phyloP scores from a whole-genome alignment of 257 asterid species.

The Cynanchum wilfordii region DNA sequence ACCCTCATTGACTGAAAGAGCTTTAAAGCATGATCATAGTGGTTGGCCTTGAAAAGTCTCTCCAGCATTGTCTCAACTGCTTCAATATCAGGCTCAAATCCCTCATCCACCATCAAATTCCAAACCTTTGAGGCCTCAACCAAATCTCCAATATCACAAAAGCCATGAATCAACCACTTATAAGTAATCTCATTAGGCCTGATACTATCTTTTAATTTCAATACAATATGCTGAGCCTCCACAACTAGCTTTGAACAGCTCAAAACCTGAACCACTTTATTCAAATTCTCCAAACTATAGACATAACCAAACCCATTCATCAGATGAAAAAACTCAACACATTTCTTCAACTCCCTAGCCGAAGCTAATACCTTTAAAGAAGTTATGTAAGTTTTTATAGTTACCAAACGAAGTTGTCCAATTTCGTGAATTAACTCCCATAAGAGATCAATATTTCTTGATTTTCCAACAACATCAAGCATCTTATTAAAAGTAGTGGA shows the following conservation, averaged over 20 bases:
- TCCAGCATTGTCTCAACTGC: constrained; percentile 54
- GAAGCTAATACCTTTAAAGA: constrained; percentile 54
- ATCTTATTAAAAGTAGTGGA: constrained; percentile 68
- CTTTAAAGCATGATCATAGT: constrained; percentile 52
- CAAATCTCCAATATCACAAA: constrained; percentile 75
- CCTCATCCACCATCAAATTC: constrained; percentile 81
- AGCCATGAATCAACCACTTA: constrained; percentile 72
- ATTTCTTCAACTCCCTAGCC: constrained; percentile 79
- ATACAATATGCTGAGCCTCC: constrained; percentile 71
- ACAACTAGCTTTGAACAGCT: constrained; percentile 54
- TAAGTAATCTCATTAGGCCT: constrained; percentile 56
- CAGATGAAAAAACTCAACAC: constrained; percentile 69
- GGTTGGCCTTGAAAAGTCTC: constrained; percentile 58
- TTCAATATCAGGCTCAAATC: constrained; percentile 40
- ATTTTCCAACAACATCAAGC: constrained; percentile 71
- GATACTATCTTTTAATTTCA: constrained; percentile 55
- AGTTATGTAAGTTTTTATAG: constrained; percentile 53
- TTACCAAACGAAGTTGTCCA: constrained; percentile 53
- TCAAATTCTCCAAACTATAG: constrained; percentile 47
- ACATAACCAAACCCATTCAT: constrained; percentile 73
- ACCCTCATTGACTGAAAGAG: constrained; percentile 63
- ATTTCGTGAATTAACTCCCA: constrained; percentile 65
- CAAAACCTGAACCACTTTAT: constrained; percentile 50
- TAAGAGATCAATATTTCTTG: constrained; percentile 74
- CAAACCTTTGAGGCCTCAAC: constrained; percentile 82